These are phyloP conservation scores for Metarhizium brunneum DNA, from an alignment of 2,329 filamentous ascomycete genomes.

Conservation along the genomic window DNA sequence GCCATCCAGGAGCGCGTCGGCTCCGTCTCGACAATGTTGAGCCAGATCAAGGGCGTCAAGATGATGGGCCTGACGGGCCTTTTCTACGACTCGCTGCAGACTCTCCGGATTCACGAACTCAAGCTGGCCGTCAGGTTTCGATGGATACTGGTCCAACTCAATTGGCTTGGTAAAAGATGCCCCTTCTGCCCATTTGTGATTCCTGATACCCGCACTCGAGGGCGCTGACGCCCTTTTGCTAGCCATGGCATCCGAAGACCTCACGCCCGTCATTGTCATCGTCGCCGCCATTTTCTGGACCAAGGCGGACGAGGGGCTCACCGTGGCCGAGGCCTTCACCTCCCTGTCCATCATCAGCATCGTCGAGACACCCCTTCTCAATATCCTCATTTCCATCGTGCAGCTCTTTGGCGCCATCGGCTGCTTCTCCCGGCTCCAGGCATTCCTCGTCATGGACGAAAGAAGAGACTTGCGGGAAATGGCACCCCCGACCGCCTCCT, in stretches of 20 bases:
- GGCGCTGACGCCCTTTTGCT: neutral
- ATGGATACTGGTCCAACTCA: conserved; percentile 22
- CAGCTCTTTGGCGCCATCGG: conserved; percentile 23
- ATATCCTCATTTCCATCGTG: conserved; percentile 22
- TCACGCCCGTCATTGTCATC: conserved; percentile 23
- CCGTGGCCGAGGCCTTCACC: conserved; percentile 25
- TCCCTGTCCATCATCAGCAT: conserved; percentile 26
- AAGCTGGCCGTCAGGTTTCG: conserved; percentile 26
- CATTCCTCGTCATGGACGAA: conserved; percentile 20
- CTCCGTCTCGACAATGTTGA: conserved; percentile 28
- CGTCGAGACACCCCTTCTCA: conserved; percentile 21
- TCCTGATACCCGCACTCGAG: neutral
- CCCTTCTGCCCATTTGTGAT: neutral
- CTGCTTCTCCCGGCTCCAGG: conserved; percentile 23
- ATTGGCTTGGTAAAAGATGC: conserved; percentile 15
- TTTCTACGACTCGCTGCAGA: conserved; percentile 22
- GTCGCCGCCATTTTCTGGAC: conserved; percentile 24
- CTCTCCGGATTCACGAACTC: conserved; percentile 27
- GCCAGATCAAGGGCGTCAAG: conserved; percentile 33
- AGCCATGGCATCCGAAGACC: conserved; percentile 18
- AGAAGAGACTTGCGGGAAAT: conserved; percentile 7
- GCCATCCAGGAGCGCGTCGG: conserved; percentile 31
- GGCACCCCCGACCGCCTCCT: neutral
- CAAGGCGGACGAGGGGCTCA: conserved; percentile 17
- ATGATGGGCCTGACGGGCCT: conserved; percentile 31